These are phyloP conservation scores for Phytophthora pseudosyringae DNA, from an alignment of 352 stramenopile genomes.

Conservation along the genomic window DNA sequence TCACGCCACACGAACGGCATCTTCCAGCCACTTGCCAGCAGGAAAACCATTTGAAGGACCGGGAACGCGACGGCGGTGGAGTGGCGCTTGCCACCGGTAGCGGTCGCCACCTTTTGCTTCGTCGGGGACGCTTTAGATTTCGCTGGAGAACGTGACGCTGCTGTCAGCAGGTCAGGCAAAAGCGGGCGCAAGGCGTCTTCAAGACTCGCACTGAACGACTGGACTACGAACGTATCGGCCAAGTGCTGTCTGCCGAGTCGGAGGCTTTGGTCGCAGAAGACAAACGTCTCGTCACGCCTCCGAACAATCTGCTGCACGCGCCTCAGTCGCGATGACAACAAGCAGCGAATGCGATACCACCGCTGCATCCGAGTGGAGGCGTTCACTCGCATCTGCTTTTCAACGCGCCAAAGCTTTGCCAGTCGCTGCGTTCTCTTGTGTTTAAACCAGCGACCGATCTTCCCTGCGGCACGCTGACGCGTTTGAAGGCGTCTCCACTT, in stretches of 20 bases:
- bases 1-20: slow-evolving; percentile 40
- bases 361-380: slow-evolving; percentile 38
- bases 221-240: slow-evolving; percentile 42
- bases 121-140: slow-evolving; percentile 17
- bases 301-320: slow-evolving; percentile 22
- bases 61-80: slow-evolving; percentile 32
- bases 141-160: slow-evolving; percentile 14
- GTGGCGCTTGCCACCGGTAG: slow-evolving; percentile 10
- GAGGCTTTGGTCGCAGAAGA: slow-evolving; percentile 49
- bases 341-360: slow-evolving; percentile 35
- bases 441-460: slow-evolving; percentile 50
- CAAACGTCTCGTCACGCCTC: slow-evolving; percentile 35
- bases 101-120: slow-evolving; percentile 15
- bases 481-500: slow-evolving; percentile 40
- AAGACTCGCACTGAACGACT: slow-evolving; percentile 31
- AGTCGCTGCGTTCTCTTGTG: slow-evolving; percentile 42
- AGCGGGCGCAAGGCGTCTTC: slow-evolving; percentile 32
- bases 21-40: slow-evolving; percentile 51
- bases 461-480: slow-evolving; percentile 29
- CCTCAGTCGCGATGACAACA: slow-evolving; percentile 31
- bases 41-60: slow-evolving; percentile 54
- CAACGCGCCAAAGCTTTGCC: slow-evolving; percentile 42
- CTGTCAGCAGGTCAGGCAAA: slow-evolving; percentile 1
- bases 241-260: slow-evolving; percentile 51
- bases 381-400: slow-evolving; percentile 29